phyloP scores from a whole-genome alignment of 75 land plant genomes.

The Selaginella tamariscina region DNA sequence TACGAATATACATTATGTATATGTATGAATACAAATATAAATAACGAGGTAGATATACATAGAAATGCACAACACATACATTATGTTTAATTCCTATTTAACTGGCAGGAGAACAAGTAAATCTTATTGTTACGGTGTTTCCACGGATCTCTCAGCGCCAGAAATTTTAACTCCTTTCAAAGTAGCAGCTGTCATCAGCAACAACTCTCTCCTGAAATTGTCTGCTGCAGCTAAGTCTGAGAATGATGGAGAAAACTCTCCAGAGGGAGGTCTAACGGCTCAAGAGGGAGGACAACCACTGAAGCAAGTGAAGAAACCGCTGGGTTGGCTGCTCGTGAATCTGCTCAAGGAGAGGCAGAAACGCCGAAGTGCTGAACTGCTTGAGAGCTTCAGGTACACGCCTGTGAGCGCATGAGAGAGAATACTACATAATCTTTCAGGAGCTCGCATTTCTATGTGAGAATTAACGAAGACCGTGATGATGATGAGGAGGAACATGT shows the following conservation, averaged over 20 bases:
- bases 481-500: constrained; percentile 15
- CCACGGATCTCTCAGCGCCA: constrained; percentile 41
- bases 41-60: not conserved
- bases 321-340: constrained; percentile 31
- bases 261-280: too few species aligned
- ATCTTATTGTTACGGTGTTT: constrained; percentile 63
- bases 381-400: constrained; percentile 67
- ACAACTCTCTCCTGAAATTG: not conserved
- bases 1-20: not conserved
- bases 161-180: constrained; percentile 84
- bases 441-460: constrained; percentile 78
- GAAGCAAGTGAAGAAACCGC: not conserved
- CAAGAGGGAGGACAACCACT: not conserved
- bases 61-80: not conserved
- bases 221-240: not conserved
- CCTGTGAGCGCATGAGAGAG: too few species aligned
- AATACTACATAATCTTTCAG: too few species aligned
- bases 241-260: constrained; percentile 29
- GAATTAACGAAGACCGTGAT: constrained; percentile 24
- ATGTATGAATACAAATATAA: not conserved
- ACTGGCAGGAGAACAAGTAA: constrained; percentile 71
- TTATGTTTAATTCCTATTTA: too few species aligned
- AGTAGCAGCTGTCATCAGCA: constrained; percentile 79
- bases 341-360: constrained; percentile 55
- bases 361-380: constrained; percentile 43